Base-by-base conservation (phyloP, 192 early-diverging fungal species). In the Coemansia sp. region DNA sequence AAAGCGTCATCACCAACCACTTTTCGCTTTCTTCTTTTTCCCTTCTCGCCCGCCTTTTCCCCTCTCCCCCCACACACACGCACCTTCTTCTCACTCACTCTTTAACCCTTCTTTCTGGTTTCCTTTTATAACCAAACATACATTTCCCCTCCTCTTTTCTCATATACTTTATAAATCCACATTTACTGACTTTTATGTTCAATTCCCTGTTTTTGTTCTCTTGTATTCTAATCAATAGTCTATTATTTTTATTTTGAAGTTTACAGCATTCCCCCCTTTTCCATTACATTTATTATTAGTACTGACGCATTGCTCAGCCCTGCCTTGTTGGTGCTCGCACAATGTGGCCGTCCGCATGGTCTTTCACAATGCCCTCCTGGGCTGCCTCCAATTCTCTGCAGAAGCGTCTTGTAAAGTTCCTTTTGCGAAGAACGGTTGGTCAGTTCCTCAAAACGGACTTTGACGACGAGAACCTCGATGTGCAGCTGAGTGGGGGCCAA, bases 361-460 rank as follows among this genome's bases (percentile, higher is more conserved):
- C 80, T 25, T 68, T 85, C 25, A 75, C 79, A 32, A 40, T 85
- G 68, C 83, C 83, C 22, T 72, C 76, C 25, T 85, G 79, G 79
- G 79, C 83, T 8, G 78, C 88, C 20, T 89, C 91, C 56, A 83
- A 85, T 51, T 87, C 88, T 39, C 85, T 95, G 67, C 93, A 96
- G 70, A 94, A 94, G 74, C 84, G 91, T 39, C 85, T 96, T 40
- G 86, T 91, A 56, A 94, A 92, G 72, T 95, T 91, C 68, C 77
- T 94, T 25, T 76, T 95, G 39, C 86, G 90, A 57, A 87, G 87
- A 61, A 89, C 94, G 10, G 87, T 96, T 45, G 94, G 94, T 8
- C 90, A 91, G 71, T 94, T 95, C 66, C 81, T 96, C 44, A 87
- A 89, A 60, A 87, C 93, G 22, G 81, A 93, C 37, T 87, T 92